A percentile compares a stretch with the other conserved stretches of the same genome.
These are phyloP conservation scores for Leccinum variicolor DNA, from an alignment of 768 basidiomycete species.

Conservation along the genomic window DNA sequence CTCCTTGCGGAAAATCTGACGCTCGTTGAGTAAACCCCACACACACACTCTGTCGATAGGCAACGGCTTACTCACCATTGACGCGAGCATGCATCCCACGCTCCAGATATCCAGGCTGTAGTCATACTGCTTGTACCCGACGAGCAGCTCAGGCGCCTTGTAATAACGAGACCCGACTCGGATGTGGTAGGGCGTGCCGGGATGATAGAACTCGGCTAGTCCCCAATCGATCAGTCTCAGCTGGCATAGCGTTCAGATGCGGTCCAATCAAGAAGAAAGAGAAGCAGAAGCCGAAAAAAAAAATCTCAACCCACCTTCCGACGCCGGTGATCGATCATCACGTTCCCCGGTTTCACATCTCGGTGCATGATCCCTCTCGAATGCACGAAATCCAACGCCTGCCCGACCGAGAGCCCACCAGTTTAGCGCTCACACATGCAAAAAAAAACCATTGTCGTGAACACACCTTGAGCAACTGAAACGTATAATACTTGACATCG, in stretches of 20 bases:
- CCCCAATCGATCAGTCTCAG: slow-evolving; percentile 72
- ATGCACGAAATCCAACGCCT: slow-evolving; percentile 68
- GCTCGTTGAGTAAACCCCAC: no score
- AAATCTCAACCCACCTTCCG: slow-evolving; percentile 42
- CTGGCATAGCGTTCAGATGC: slow-evolving; percentile 24
- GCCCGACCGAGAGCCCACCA: not conserved
- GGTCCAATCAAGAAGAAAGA: not conserved
- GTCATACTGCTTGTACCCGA: slow-evolving; percentile 70
- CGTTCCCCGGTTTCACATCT: slow-evolving; percentile 65
- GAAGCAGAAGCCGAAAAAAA: not conserved
- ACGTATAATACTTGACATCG: slow-evolving; percentile 66
- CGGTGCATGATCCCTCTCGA: slow-evolving; percentile 73
- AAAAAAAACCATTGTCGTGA: not conserved
- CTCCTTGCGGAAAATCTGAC: slow-evolving; percentile 67
- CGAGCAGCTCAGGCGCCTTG: slow-evolving; percentile 70
- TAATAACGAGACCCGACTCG: slow-evolving; percentile 71
- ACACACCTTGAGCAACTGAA: slow-evolving; percentile 56
- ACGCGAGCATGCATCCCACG: slow-evolving; percentile 71
- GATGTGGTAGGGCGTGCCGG: slow-evolving; percentile 66
- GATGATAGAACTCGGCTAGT: slow-evolving; percentile 73
- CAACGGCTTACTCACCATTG: slow-evolving; percentile 50
- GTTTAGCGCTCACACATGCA: not conserved
- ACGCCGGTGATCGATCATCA: slow-evolving; percentile 69
- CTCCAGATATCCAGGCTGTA: slow-evolving; percentile 74
- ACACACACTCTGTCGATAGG: no score